phyloP scores from a whole-genome alignment of 805 yeast species.

The Saccharomycopsis selenospora region DNA sequence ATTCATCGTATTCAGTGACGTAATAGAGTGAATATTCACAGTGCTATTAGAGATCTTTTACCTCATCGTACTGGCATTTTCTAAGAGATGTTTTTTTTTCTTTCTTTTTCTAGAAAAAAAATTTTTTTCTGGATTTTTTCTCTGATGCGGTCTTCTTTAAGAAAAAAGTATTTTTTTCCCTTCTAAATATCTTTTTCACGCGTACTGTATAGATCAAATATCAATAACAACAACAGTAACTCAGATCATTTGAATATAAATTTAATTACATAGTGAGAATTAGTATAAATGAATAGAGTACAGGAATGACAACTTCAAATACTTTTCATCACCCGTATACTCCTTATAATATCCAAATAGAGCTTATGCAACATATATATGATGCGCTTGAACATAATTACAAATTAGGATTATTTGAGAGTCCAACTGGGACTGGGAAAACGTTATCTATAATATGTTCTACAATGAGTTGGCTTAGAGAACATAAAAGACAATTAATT shows the following conservation, averaged over 20 bases:
- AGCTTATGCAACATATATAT: conserved; percentile 72
- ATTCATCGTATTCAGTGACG: background rate
- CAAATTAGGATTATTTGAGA: conserved; percentile 77
- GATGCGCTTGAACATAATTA: conserved; percentile 43
- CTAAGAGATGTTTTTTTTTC: background rate
- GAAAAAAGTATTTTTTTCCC: background rate
- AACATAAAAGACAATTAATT: conserved; percentile 31
- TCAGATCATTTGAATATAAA: background rate
- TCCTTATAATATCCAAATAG: conserved; percentile 74
- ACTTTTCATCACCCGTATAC: conserved; percentile 66
- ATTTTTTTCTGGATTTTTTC: background rate
- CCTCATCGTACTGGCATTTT: background rate
- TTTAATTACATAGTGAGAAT: background rate
- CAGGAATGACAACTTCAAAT: background rate
- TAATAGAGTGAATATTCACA: background rate
- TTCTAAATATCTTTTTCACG: background rate
- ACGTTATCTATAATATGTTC: conserved; percentile 83
- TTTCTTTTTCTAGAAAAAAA: background rate
- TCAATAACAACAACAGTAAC: no score
- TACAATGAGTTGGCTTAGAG: conserved; percentile 73
- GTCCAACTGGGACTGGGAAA: conserved; percentile 95
- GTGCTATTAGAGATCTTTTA: background rate
- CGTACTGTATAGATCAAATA: no score
- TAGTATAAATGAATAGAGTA: background rate
- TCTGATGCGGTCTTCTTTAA: background rate